Evolutionary conservation across 2,329 filamentous ascomycete species (phyloP).

Genomic region (Rosellinia necatrix): DNA sequence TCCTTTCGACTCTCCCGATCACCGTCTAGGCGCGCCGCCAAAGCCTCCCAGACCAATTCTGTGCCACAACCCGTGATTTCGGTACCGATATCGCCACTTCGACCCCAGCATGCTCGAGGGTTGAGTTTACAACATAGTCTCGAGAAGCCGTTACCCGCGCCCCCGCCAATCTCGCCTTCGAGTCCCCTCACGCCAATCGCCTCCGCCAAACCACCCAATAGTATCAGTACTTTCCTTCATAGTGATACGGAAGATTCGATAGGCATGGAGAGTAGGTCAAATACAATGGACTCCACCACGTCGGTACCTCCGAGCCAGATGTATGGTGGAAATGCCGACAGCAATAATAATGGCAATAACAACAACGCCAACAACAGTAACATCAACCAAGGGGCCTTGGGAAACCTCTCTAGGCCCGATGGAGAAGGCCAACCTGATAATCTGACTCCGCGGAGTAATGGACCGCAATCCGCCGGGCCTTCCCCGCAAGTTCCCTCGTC

Average conservation of each 20-base stretch:
- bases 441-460: conserved; percentile 57
- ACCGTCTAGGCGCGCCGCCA: conserved; percentile 49
- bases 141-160: conserved; percentile 60
- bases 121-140: conserved; percentile 61
- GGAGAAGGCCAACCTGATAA: conserved; percentile 54
- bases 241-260: conserved; percentile 34
- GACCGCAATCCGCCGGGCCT: conserved; percentile 59
- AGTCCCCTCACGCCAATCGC: conserved; percentile 40
- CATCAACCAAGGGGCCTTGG: conserved; percentile 53
- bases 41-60: conserved; percentile 36
- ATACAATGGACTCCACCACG: conserved; percentile 54
- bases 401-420: conserved; percentile 50
- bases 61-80: conserved; percentile 26
- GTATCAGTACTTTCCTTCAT: conserved; percentile 43
- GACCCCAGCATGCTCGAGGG: conserved; percentile 56
- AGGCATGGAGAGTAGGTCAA: conserved; percentile 48
- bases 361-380: conserved; percentile 51
- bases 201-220: conserved; percentile 14
- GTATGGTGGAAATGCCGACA: conserved; percentile 46
- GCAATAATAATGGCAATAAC: conserved; percentile 52
- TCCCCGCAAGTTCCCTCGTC: conserved; percentile 57
- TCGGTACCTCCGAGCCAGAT: conserved; percentile 40
- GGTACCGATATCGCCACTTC: conserved; percentile 23
- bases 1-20: conserved; percentile 49
- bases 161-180: conserved; percentile 50